Conservation (phyloP, 441 rosid species). For the Jatropha podagrica region DNA sequence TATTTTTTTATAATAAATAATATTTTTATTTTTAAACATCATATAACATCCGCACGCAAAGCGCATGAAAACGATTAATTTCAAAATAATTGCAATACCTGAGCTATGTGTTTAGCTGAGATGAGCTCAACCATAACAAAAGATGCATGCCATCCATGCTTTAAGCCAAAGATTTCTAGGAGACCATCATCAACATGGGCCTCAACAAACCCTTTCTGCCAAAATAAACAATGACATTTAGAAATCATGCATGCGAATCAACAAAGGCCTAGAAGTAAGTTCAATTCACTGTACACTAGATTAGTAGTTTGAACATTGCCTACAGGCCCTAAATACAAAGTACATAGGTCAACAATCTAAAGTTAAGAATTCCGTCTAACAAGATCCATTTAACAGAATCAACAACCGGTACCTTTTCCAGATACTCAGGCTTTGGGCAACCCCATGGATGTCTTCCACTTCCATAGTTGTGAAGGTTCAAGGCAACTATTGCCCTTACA, state of each 20-base stretch:
- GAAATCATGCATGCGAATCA: constrained; percentile 8
- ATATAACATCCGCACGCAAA: too few relatives aligned
- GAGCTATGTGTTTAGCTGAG: constrained; percentile 95
- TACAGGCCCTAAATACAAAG: neutral
- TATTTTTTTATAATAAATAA: too few relatives aligned
- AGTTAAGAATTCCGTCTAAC: neutral
- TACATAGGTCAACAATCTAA: neutral
- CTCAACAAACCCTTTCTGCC: constrained; percentile 88
- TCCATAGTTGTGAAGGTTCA: constrained; percentile 88
- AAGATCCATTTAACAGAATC: neutral
- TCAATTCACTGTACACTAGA: neutral
- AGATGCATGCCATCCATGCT: constrained; percentile 99
- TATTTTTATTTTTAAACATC: too few relatives aligned
- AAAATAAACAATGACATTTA: constrained; percentile 6
- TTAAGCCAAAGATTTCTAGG: constrained; percentile 88
- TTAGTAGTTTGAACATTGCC: neutral
- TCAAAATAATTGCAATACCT: constrained; percentile 46
- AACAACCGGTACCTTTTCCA: constrained; percentile 61
- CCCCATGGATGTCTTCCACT: constrained; percentile 99
- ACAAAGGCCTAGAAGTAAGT: constrained; percentile 6
- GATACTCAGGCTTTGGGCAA: constrained; percentile 64
- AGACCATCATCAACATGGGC: constrained; percentile 94
- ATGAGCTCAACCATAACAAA: constrained; percentile 99
- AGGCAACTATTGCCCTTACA: constrained; percentile 88
- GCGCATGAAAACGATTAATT: neutral